A percentile compares a stretch with the other conserved stretches of the same genome.
Evolutionary conservation across 352 stramenopile genomes (phyloP).

Genomic region (Ochromonadaceae sp.): DNA sequence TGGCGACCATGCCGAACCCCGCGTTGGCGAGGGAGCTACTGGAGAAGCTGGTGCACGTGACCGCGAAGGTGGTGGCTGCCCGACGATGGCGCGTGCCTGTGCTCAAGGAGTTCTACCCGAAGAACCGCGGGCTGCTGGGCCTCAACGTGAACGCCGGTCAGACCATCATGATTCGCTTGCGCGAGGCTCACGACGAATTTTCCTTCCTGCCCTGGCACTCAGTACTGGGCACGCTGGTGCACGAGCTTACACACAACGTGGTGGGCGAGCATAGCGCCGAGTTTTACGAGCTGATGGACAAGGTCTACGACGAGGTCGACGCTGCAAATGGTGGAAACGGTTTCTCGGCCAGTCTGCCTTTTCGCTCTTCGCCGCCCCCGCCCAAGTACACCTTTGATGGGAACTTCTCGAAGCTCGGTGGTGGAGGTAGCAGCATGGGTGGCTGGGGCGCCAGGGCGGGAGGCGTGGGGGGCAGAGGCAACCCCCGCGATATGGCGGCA

Average conservation of each 20-base stretch:
- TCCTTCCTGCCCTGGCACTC: slow-evolving; percentile 27
- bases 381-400: too few relatives aligned
- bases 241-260: slow-evolving; percentile 28
- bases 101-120: slow-evolving; percentile 26
- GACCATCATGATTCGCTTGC: slow-evolving; percentile 27
- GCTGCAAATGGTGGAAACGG: too few relatives aligned
- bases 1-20: not conserved
- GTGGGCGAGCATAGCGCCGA: slow-evolving; percentile 22
- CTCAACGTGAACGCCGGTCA: slow-evolving; percentile 26
- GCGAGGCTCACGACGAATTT: not conserved
- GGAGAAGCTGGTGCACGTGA: not conserved
- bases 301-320: slow-evolving; percentile 25
- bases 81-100: slow-evolving; percentile 19
- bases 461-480: too few relatives aligned
- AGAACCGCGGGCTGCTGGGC: slow-evolving; percentile 21
- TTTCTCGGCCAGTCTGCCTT: too few relatives aligned
- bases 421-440: too few relatives aligned
- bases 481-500: too few relatives aligned
- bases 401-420: too few relatives aligned
- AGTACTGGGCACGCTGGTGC: slow-evolving; percentile 27
- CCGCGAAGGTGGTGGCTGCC: not conserved
- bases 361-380: too few relatives aligned
- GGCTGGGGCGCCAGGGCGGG: too few relatives aligned
- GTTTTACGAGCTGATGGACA: slow-evolving; percentile 29
- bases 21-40: not conserved